These are phyloP conservation scores for Globisporangium megalacanthum DNA, from an alignment of 352 stramenopile genomes.

Conservation along the genomic window DNA sequence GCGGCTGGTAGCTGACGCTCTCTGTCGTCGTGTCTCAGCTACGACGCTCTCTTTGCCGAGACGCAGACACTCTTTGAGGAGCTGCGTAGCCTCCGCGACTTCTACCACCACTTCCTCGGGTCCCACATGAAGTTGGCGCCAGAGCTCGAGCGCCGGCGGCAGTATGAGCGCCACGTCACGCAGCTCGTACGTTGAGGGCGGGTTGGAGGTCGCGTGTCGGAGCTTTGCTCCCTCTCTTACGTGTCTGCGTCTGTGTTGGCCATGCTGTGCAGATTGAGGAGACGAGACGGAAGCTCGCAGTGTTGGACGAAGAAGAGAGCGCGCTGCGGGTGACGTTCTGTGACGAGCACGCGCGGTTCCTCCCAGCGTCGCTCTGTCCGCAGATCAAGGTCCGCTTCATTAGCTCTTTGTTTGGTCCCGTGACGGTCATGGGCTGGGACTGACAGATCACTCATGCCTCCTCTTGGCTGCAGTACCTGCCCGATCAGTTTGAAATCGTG, in stretches of 20 bases:
- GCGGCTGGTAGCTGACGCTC: too few species aligned
- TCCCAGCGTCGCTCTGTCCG: slow-evolving; percentile 64
- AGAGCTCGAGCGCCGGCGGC: slow-evolving; percentile 49
- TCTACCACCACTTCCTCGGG: slow-evolving; percentile 74
- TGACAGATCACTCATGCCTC: neutral
- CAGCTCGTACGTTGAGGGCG: slow-evolving; percentile 29
- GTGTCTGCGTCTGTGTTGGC: neutral
- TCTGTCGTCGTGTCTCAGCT: slow-evolving; percentile 19
- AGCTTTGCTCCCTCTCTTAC: neutral
- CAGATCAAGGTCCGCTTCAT: slow-evolving; percentile 47
- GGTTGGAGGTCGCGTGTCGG: too few species aligned
- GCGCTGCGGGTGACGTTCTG: slow-evolving; percentile 37
- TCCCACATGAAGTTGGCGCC: slow-evolving; percentile 54
- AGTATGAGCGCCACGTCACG: slow-evolving; percentile 45
- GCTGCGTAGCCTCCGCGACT: slow-evolving; percentile 66
- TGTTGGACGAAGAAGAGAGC: slow-evolving; percentile 44
- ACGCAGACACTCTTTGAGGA: slow-evolving; percentile 76
- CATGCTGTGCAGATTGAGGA: slow-evolving; percentile 38
- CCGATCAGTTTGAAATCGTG: slow-evolving; percentile 45
- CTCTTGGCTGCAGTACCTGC: slow-evolving; percentile 31
- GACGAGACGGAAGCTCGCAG: slow-evolving; percentile 39
- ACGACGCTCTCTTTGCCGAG: slow-evolving; percentile 60
- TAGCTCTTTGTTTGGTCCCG: neutral
- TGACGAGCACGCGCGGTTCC: slow-evolving; percentile 56
- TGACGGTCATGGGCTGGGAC: neutral